phyloP scores from a whole-genome alignment of 2,329 filamentous ascomycete species.

The Colletotrichum tropicicola region DNA sequence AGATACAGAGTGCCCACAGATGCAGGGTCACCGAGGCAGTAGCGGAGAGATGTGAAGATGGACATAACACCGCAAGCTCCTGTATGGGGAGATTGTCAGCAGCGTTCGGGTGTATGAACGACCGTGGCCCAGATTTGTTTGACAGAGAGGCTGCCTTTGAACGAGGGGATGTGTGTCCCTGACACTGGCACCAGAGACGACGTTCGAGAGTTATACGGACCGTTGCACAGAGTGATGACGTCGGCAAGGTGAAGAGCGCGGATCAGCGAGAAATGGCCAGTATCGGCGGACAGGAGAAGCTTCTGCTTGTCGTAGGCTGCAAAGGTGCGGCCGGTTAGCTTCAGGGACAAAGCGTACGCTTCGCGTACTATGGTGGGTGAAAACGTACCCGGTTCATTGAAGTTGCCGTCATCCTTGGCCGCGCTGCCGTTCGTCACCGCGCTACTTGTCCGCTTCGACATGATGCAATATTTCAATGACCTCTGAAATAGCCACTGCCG shows the following conservation, averaged over 20 bases:
- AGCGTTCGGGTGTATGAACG: background rate
- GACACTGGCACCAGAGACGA: background rate
- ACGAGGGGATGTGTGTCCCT: background rate
- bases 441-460: conserved; percentile 70
- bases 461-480: no score
- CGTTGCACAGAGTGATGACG: conserved; percentile 84
- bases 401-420: conserved; percentile 39
- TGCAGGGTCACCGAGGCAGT: conserved; percentile 79
- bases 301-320: conserved; percentile 80
- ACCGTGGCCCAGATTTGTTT: no score
- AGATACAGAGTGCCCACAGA: conserved; percentile 78
- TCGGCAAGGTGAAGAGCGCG: conserved; percentile 81
- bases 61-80: conserved; percentile 85
- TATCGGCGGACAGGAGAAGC: conserved; percentile 73
- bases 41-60: conserved; percentile 92
- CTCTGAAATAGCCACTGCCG: background rate
- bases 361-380: conserved; percentile 18
- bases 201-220: conserved; percentile 51
- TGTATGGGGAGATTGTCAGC: conserved; percentile 9
- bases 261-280: conserved; percentile 77
- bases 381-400: conserved; percentile 43
- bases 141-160: no score
- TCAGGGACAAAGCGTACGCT: background rate
- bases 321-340: conserved; percentile 11
- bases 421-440: conserved; percentile 57